Evolutionary conservation across 805 yeast genomes (phyloP), one percentile per base, ranked within the genome.

Genomic region (Scheffersomyces ergatensis): DNA sequence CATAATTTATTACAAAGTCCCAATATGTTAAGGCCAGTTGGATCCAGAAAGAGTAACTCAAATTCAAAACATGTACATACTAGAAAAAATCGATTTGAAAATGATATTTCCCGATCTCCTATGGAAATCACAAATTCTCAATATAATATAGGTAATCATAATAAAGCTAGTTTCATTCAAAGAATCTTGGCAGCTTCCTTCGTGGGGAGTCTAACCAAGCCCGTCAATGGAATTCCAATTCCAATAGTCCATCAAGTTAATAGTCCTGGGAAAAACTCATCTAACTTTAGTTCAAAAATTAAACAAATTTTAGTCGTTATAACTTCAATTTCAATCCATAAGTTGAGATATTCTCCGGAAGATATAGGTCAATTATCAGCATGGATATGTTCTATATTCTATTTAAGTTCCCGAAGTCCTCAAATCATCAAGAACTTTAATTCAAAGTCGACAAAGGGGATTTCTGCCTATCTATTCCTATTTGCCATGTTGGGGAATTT

Each of bases 1-100:
- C 70, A 65, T 47, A 65, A 66, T 45, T 50, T 65, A 45, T 46
- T 65, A 20, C 69, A 64, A 43, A 63, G 69, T 39, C 71, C 72
- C 8, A 52, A 62, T 39, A 60, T 60, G 67, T 40, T 63, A 44
- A 37, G 61, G 24, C 61, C 58, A 3, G 41, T 48, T 4, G 34
- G 25, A 12, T 43, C 55, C 9, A 38, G 43, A 2, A 43, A 44
- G 1, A 36, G 34, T 17, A 29, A 29, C 15, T 29, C 32, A 14
- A 29, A 29, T 29, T 29, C 32, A 29, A 39, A 46, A 9, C 34
- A 38, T 13, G 42, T 38, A 14, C 25, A 18, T 13, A 25, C 37
- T 11, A 46, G 63, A 8, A 49, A 42, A 36, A 59, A 58, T 40
- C 49, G 63, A 16, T 57, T 57, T 34, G 60, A 56, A 16, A 42